Conservation (phyloP, 768 basidiomycete species). For the Cantharellus anzutake region DNA sequence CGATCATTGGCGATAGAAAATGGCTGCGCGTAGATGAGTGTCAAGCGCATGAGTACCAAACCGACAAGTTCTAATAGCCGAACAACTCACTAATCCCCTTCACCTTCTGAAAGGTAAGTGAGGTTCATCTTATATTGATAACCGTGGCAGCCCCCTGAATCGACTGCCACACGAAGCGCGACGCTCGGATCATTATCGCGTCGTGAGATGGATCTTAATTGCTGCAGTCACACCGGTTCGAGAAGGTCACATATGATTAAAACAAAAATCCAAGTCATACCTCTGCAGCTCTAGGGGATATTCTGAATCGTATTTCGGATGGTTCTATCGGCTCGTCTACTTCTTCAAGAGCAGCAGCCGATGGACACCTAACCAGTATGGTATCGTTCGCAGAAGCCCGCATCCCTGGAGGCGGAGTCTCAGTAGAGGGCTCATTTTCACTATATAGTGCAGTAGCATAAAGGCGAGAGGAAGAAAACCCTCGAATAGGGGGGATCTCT, state of each 20-base stretch:
- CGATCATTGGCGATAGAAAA: constrained; percentile 49
- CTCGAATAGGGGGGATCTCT: neutral
- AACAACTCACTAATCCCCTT: neutral
- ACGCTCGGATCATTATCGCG: constrained; percentile 41
- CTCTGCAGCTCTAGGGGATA: constrained; percentile 9
- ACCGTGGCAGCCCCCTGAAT: constrained; percentile 92
- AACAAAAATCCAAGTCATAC: constrained; percentile 1
- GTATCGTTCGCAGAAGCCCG: neutral
- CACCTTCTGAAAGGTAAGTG: constrained; percentile 16
- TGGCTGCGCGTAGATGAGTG: constrained; percentile 24
- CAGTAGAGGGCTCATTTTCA: neutral
- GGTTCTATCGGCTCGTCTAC: constrained; percentile 8
- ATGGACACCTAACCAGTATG: constrained; percentile 4
- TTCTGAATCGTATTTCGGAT: constrained; percentile 3
- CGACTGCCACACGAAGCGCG: constrained; percentile 66
- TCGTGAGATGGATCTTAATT: constrained; percentile 52
- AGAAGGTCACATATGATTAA: neutral
- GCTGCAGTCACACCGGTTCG: constrained; percentile 25
- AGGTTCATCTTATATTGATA: constrained; percentile 92
- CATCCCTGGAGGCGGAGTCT: neutral
- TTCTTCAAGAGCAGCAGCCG: constrained; percentile 6
- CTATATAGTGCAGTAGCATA: neutral
- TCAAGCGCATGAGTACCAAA: constrained; percentile 3
- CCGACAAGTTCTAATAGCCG: neutral
- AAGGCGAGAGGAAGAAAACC: neutral